Conservation (phyloP, 768 basidiomycete genomes). For the Filobasidium floriforme region DNA sequence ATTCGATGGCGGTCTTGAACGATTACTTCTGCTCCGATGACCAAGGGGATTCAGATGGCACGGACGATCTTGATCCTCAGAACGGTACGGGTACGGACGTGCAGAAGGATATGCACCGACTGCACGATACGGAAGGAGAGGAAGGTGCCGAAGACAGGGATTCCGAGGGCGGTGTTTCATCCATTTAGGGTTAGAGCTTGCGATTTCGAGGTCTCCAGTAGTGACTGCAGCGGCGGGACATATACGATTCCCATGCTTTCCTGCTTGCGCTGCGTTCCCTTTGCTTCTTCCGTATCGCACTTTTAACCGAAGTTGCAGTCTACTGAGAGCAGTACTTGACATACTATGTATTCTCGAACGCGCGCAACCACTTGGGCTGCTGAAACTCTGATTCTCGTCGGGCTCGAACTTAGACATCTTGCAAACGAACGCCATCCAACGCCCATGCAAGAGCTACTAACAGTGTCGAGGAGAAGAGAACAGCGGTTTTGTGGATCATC, state of each 20-base stretch:
- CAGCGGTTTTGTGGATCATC: too few species aligned
- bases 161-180: not conserved
- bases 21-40: not conserved
- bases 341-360: too few species aligned
- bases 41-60: not conserved
- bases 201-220: not conserved
- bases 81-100: not conserved
- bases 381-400: too few species aligned
- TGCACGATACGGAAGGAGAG: not conserved
- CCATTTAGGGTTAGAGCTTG: not conserved
- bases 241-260: constrained; percentile 3
- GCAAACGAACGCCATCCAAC: too few species aligned
- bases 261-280: not conserved
- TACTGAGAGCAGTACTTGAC: too few species aligned
- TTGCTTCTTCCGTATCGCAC: too few species aligned
- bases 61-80: not conserved
- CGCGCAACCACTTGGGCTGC: too few species aligned
- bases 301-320: too few species aligned
- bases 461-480: too few species aligned
- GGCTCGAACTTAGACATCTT: too few species aligned
- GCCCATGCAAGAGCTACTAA: too few species aligned
- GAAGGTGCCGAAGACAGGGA: too few species aligned
- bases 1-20: not conserved
- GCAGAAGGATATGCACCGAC: not conserved
- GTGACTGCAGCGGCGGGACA: not conserved